A percentile compares a stretch with the other conserved stretches of the same genome.
Conservation (phyloP, 202 grass and related monocot genomes). For the Digitaria exilis region DNA sequence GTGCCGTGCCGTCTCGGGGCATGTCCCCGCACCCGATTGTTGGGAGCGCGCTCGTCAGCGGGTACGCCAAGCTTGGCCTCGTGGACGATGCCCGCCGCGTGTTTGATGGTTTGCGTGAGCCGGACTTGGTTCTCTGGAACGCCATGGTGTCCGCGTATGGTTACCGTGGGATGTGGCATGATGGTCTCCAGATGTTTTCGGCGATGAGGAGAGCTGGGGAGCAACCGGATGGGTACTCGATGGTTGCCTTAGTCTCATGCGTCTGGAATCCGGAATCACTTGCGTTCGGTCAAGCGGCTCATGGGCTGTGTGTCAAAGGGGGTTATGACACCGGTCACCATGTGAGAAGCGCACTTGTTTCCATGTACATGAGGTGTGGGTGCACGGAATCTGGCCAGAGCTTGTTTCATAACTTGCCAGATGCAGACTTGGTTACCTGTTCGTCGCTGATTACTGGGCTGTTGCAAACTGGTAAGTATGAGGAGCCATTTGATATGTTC, state of each 20-base stretch:
- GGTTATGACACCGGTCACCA: constrained; percentile 56
- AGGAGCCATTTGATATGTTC: constrained; percentile 60
- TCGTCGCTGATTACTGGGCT: constrained; percentile 72
- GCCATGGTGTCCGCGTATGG: constrained; percentile 64
- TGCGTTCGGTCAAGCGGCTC: constrained; percentile 42
- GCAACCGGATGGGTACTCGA: constrained; percentile 56
- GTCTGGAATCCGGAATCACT: constrained; percentile 44
- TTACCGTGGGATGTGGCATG: constrained; percentile 49
- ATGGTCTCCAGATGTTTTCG: constrained; percentile 54
- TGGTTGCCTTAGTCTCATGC: constrained; percentile 61
- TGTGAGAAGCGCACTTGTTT: constrained; percentile 63
- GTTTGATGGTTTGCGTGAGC: constrained; percentile 49
- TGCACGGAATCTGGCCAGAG: constrained; percentile 42
- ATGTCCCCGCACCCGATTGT: constrained; percentile 32
- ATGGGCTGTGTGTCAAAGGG: constrained; percentile 58
- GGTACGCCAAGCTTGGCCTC: constrained; percentile 52
- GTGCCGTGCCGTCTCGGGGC: constrained; percentile 8
- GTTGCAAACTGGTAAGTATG: constrained; percentile 40
- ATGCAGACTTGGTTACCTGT: constrained; percentile 71
- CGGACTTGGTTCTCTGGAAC: constrained; percentile 67
- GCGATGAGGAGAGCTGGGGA: constrained; percentile 43
- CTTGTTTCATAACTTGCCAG: constrained; percentile 30
- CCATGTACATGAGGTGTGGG: constrained; percentile 62
- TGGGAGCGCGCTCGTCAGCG: constrained; percentile 40
- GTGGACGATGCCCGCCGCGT: constrained; percentile 31